These are phyloP conservation scores for Cladosporium sp. DNA, from an alignment of 2,329 filamentous ascomycete genomes.

Conservation along the genomic window DNA sequence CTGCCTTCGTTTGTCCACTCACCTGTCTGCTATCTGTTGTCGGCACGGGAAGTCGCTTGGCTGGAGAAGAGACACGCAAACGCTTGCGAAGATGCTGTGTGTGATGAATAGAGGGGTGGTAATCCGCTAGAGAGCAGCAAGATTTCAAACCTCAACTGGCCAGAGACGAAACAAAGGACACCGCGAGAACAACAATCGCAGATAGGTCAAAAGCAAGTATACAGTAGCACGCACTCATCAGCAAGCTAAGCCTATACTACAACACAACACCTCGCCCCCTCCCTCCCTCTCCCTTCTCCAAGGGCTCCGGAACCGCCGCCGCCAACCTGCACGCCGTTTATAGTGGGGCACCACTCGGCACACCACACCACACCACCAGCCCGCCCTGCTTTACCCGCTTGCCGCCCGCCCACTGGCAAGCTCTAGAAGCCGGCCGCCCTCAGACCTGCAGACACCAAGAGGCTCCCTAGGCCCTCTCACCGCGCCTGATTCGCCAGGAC, in stretches of 20 bases:
- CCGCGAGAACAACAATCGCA: neutral
- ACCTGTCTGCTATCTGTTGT: neutral
- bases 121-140: neutral
- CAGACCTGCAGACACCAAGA: conserved; percentile 13
- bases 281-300: conserved; percentile 10
- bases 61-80: neutral
- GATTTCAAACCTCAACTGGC: neutral
- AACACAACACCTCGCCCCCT: neutral
- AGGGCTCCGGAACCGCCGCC: conserved; percentile 12
- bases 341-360: conserved; percentile 11
- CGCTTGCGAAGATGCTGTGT: neutral
- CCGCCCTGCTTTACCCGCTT: neutral
- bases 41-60: neutral
- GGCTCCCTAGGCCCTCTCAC: neutral
- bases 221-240: neutral
- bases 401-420: conserved; percentile 4
- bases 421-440: conserved; percentile 13
- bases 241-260: conserved; percentile 1
- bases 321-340: conserved; percentile 8
- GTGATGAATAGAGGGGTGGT: neutral
- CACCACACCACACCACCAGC: neutral
- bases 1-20: conserved; percentile 1
- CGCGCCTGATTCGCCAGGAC: conserved; percentile 8
- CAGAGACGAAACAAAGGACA: neutral
- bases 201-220: neutral